Percentiles rank a stretch among this genome's conserved stretches.
These are phyloP conservation scores for Pyrus bretschneideri DNA, from an alignment of 306 rosid genomes.

Conservation along the genomic window DNA sequence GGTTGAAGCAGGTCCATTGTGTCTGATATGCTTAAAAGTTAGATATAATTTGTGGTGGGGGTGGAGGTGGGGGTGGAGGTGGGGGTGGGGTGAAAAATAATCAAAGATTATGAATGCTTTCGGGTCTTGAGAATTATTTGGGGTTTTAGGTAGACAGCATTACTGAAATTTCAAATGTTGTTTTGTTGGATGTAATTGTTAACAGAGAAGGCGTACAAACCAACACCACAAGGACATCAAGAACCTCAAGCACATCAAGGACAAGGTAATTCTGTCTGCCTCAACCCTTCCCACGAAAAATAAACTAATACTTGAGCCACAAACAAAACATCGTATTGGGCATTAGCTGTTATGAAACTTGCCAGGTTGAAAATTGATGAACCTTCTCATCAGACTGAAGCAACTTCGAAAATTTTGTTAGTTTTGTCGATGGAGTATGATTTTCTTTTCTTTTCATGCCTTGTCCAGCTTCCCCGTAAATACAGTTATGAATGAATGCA, in stretches of 20 bases:
- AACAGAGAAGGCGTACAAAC: conserved; percentile 61
- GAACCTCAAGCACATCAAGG: too few relatives aligned
- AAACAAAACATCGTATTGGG: background rate
- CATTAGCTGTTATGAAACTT: background rate
- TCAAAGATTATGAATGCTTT: background rate
- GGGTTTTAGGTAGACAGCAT: background rate
- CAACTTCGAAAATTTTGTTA: background rate
- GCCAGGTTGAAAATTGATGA: background rate
- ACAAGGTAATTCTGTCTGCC: conserved; percentile 18
- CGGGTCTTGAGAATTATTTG: background rate
- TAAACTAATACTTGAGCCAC: background rate
- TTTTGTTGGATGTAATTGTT: conserved; percentile 11
- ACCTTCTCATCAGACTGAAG: background rate
- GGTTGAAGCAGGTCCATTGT: background rate
- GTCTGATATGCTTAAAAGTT: background rate
- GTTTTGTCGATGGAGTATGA: background rate
- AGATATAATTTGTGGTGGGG: background rate
- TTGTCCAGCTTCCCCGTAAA: background rate
- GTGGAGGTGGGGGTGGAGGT: background rate
- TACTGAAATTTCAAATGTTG: background rate
- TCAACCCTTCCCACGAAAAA: background rate
- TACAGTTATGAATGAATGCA: background rate
- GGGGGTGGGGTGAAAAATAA: background rate
- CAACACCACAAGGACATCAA: conserved; percentile 30
- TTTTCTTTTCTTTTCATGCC: background rate